phyloP scores from a whole-genome alignment of 2,329 filamentous ascomycete species.

The Thelonectria rubi region DNA sequence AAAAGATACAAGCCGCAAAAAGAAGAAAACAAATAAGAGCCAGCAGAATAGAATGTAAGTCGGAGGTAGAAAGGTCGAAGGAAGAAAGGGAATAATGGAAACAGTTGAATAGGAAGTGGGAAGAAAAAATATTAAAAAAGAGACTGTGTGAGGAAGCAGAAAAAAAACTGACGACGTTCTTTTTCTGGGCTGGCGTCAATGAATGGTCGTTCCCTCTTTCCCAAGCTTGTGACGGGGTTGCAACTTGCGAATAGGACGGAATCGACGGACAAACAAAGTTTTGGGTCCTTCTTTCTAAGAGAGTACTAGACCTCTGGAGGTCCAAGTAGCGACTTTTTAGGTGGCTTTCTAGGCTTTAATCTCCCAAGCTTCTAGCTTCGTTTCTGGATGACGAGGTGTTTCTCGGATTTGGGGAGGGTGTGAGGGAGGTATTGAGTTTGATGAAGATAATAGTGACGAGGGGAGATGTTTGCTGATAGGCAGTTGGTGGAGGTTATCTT shows the following conservation, averaged over 20 bases:
- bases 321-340: constrained; percentile 6
- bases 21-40: constrained; percentile 1
- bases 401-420: too few relatives aligned
- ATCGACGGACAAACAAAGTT: constrained; percentile 43
- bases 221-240: constrained; percentile 22
- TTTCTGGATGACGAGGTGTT: not conserved
- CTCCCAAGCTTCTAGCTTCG: constrained; percentile 19
- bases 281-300: constrained; percentile 29
- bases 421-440: too few relatives aligned
- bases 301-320: not conserved
- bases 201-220: not conserved
- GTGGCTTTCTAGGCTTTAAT: constrained; percentile 19
- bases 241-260: constrained; percentile 30
- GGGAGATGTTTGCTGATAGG: too few relatives aligned
- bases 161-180: constrained; percentile 7
- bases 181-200: not conserved
- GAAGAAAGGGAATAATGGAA: constrained; percentile 20
- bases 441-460: too few relatives aligned
- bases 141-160: constrained; percentile 12
- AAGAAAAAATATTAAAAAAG: not conserved
- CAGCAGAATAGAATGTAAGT: not conserved
- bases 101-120: constrained; percentile 5
- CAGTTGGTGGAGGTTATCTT: too few relatives aligned
- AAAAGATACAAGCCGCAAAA: constrained; percentile 28
- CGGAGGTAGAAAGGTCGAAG: constrained; percentile 5